Percentiles rank a stretch among this genome's conserved stretches.
phyloP scores from a whole-genome alignment of 73 alveolate genomes.

The Tetrahymena borealis region DNA sequence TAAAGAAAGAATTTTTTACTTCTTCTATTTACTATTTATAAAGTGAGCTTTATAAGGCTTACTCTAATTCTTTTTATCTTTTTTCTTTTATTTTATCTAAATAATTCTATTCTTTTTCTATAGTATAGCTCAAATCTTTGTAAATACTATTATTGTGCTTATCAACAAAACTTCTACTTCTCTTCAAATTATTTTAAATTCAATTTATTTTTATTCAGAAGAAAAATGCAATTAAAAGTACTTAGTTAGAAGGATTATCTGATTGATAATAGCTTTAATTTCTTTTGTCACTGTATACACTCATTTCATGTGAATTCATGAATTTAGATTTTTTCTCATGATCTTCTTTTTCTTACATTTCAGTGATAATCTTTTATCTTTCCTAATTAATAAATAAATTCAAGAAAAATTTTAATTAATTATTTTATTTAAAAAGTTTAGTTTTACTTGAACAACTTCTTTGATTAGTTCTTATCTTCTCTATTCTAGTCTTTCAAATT shows the following conservation, averaged over 20 bases:
- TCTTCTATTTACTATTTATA: neutral
- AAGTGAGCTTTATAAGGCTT: neutral
- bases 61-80: neutral
- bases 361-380: neutral
- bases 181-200: neutral
- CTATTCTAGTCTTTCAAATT: neutral
- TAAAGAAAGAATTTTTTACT: neutral
- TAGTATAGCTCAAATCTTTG: neutral
- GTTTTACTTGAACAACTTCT: neutral
- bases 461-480: neutral
- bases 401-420: neutral
- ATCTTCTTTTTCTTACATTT: neutral
- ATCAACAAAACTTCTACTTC: neutral
- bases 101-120: neutral
- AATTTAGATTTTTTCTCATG: neutral
- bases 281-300: neutral
- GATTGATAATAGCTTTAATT: neutral
- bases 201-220: neutral
- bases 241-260: neutral
- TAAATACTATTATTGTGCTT: neutral
- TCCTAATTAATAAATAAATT: neutral
- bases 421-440: neutral
- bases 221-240: neutral
- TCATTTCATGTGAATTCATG: neutral
- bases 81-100: neutral